Percentiles rank a stretch among this genome's conserved stretches.
These are phyloP conservation scores for Cystobasidiaceae sp. DNA, from an alignment of 1,284 basidiomycete species.

Conservation along the genomic window DNA sequence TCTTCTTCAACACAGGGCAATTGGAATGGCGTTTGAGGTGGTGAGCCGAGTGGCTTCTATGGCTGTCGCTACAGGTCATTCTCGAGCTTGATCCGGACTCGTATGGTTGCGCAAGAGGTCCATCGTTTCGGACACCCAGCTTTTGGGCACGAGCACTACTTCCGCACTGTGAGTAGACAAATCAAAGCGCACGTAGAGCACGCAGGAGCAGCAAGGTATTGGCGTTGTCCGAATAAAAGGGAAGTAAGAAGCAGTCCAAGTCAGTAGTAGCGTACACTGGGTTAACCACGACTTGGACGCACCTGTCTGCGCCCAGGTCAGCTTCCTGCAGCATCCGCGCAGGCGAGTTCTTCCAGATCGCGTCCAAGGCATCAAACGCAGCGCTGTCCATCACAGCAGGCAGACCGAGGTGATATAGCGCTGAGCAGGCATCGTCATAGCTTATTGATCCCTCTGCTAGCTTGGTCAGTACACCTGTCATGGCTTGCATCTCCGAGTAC, in stretches of 20 bases:
- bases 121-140: constrained; percentile 11
- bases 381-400: constrained; percentile 1
- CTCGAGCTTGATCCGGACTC: too few relatives aligned
- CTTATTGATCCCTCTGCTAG: constrained; percentile 11
- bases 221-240: too few relatives aligned
- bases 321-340: constrained; percentile 1
- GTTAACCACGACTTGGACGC: too few relatives aligned
- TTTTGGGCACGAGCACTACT: constrained; percentile 7
- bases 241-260: too few relatives aligned
- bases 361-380: constrained; percentile 11
- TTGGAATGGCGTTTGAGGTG: too few relatives aligned
- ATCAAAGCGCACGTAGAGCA: neutral
- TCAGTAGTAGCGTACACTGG: too few relatives aligned
- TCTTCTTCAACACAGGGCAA: too few relatives aligned
- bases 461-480: constrained; percentile 1
- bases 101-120: neutral
- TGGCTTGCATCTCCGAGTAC: neutral
- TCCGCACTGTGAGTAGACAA: neutral
- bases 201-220: neutral
- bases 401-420: constrained; percentile 13
- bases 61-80: too few relatives aligned
- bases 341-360: neutral
- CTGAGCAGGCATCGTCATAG: constrained; percentile 2
- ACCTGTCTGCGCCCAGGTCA: neutral
- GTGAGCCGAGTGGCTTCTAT: too few relatives aligned